These are phyloP conservation scores for Hypomyces rosellus DNA, from an alignment of 2,329 filamentous ascomycete genomes.

Conservation along the genomic window DNA sequence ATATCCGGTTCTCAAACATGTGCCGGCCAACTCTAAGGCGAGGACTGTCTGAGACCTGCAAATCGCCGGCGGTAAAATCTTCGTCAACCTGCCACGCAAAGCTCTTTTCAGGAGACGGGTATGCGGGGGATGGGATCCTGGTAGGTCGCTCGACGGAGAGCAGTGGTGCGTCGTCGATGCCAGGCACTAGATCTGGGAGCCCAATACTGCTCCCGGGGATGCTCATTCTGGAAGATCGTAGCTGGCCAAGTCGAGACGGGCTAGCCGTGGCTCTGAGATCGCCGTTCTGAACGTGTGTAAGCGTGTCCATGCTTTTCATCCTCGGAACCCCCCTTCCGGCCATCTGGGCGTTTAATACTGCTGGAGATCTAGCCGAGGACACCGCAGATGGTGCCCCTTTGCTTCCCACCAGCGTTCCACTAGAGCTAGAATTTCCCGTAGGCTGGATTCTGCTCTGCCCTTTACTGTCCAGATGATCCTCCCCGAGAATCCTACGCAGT, in stretches of 20 bases:
- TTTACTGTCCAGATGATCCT: conserved; percentile 27
- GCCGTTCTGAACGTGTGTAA: not conserved
- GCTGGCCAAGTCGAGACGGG: not conserved
- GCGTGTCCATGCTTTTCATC: not conserved
- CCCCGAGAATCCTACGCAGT: conserved; percentile 22
- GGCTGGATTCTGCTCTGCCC: conserved; percentile 14
- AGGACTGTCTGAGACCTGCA: conserved; percentile 52
- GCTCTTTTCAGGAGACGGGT: conserved; percentile 42
- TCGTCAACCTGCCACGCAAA: conserved; percentile 51
- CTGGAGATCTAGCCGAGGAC: conserved; percentile 1
- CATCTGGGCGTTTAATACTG: not conserved
- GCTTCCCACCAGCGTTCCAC: conserved; percentile 4
- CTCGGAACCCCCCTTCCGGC: not conserved
- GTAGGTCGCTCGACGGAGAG: conserved; percentile 26
- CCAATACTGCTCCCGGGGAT: conserved; percentile 2
- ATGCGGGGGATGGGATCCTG: not conserved
- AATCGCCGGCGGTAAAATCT: conserved; percentile 51
- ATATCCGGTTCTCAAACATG: conserved; percentile 30
- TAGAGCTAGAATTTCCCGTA: conserved; percentile 4
- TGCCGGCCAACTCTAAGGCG: conserved; percentile 36
- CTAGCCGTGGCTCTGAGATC: conserved; percentile 2
- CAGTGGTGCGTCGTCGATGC: conserved; percentile 31
- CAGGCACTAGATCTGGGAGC: conserved; percentile 33
- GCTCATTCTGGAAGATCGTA: not conserved
- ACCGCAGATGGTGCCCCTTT: conserved; percentile 1